Percentiles rank a stretch among this genome's conserved stretches.
phyloP scores from a whole-genome alignment of 2,329 filamentous ascomycete species.

The Hypoxylon sp. region DNA sequence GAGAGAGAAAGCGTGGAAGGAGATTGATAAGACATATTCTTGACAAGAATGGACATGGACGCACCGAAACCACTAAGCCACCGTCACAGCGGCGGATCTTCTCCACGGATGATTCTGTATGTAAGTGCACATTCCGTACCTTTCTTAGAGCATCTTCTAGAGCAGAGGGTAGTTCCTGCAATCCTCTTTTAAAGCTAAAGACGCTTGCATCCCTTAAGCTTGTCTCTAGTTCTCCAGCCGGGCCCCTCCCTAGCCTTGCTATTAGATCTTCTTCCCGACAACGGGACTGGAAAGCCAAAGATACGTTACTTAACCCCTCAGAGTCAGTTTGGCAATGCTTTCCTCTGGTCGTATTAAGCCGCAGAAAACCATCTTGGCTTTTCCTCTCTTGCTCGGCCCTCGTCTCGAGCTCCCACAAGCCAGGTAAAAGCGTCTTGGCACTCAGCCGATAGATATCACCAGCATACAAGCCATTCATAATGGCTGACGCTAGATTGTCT shows the following conservation, averaged over 20 bases:
- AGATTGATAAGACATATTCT: not conserved
- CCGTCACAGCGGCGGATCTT: not conserved
- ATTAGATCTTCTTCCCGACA: constrained; percentile 2
- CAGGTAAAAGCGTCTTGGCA: constrained; percentile 18
- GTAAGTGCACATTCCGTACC: constrained; percentile 8
- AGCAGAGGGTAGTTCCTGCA: constrained; percentile 12
- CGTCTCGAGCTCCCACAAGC: constrained; percentile 23
- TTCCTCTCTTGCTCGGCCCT: constrained; percentile 8
- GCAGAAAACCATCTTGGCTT: not conserved
- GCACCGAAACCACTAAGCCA: constrained; percentile 10
- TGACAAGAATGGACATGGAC: not conserved
- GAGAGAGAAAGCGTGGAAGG: no score
- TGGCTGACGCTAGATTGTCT: constrained; percentile 23
- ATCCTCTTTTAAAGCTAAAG: constrained; percentile 22
- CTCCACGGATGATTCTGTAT: constrained; percentile 7
- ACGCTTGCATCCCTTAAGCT: constrained; percentile 6
- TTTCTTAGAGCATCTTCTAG: not conserved
- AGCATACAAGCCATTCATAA: constrained; percentile 26
- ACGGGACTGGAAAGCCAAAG: not conserved
- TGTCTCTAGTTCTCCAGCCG: constrained; percentile 6
- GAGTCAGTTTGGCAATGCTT: not conserved
- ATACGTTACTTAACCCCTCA: not conserved
- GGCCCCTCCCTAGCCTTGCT: not conserved
- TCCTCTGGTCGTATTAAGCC: not conserved
- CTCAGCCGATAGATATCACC: constrained; percentile 28